Percentiles rank a stretch among this genome's conserved stretches.
These are phyloP conservation scores for Trametes sanguinea DNA, from an alignment of 768 basidiomycete genomes.

Conservation along the genomic window DNA sequence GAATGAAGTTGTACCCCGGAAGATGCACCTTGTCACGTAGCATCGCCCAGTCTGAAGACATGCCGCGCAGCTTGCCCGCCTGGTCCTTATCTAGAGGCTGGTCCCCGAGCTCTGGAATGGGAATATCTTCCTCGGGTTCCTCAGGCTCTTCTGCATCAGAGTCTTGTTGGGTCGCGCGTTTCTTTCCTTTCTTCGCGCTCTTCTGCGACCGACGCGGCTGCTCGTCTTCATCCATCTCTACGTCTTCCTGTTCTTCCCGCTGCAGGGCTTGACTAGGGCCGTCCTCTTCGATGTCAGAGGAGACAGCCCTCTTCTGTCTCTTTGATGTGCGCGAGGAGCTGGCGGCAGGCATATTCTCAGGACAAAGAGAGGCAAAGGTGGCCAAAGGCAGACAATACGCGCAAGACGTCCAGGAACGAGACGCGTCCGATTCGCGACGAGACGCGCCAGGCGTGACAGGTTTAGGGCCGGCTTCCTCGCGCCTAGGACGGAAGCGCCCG, in stretches of 20 bases:
- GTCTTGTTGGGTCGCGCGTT: constrained; percentile 33
- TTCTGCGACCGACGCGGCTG: constrained; percentile 36
- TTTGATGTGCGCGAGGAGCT: constrained; percentile 39
- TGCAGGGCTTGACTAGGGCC: constrained; percentile 21
- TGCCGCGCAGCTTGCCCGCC: constrained; percentile 52
- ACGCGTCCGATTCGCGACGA: constrained; percentile 25
- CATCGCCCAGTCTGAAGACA: constrained; percentile 63
- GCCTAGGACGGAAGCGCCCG: constrained; percentile 5
- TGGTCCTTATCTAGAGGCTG: constrained; percentile 65
- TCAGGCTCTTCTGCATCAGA: constrained; percentile 41
- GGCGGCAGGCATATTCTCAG: constrained; percentile 34
- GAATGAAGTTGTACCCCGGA: constrained; percentile 46
- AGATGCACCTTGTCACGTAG: constrained; percentile 52
- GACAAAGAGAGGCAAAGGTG: neutral
- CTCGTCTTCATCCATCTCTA: constrained; percentile 46
- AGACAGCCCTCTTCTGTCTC: constrained; percentile 44
- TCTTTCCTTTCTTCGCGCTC: constrained; percentile 30
- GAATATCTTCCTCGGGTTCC: constrained; percentile 39
- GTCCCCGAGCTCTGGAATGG: constrained; percentile 56
- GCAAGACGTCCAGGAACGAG: neutral
- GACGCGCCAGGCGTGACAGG: constrained; percentile 12
- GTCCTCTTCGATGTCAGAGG: constrained; percentile 44
- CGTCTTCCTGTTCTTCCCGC: constrained; percentile 18
- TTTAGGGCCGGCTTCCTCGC: constrained; percentile 34
- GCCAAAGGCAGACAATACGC: neutral